Evolutionary conservation across 805 yeast species (phyloP).

Genomic region (Pichia kluyveri): DNA sequence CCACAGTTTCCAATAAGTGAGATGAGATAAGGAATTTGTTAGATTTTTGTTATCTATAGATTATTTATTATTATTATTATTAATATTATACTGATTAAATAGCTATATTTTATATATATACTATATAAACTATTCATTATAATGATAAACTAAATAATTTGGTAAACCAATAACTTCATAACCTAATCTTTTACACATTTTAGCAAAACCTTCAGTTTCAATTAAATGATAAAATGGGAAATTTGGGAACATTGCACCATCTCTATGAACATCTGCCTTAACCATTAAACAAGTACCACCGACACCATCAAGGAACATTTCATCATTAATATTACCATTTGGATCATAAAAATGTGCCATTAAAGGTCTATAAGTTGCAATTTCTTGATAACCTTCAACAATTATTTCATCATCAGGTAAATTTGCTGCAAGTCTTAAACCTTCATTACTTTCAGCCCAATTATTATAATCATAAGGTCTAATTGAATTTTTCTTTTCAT

Average conservation of each 20-base stretch:
- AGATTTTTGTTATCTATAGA: too few relatives aligned
- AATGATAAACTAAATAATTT: constrained; percentile 86
- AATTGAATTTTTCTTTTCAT: constrained; percentile 42
- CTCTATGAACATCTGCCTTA: constrained; percentile 95
- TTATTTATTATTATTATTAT: too few relatives aligned
- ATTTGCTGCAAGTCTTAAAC: constrained; percentile 59
- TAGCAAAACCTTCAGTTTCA: constrained; percentile 98
- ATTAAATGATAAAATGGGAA: constrained; percentile 95
- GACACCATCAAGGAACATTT: constrained; percentile 89
- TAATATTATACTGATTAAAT: too few relatives aligned
- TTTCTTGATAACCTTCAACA: constrained; percentile 88
- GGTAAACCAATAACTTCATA: constrained; percentile 91
- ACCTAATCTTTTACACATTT: constrained; percentile 92
- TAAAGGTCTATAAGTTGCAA: constrained; percentile 88
- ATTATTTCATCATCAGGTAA: constrained; percentile 85
- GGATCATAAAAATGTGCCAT: constrained; percentile 85
- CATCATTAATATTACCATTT: constrained; percentile 50
- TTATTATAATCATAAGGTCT: constrained; percentile 94
- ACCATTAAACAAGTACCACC: constrained; percentile 97
- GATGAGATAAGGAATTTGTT: too few relatives aligned
- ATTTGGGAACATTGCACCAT: constrained; percentile 99
- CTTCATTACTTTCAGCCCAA: constrained; percentile 85
- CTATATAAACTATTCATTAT: constrained; percentile 47
- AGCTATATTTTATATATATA: too few relatives aligned
- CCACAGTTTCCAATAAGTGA: too few relatives aligned